Conservation (phyloP, 257 asterid species). For the Petunia secreta region DNA sequence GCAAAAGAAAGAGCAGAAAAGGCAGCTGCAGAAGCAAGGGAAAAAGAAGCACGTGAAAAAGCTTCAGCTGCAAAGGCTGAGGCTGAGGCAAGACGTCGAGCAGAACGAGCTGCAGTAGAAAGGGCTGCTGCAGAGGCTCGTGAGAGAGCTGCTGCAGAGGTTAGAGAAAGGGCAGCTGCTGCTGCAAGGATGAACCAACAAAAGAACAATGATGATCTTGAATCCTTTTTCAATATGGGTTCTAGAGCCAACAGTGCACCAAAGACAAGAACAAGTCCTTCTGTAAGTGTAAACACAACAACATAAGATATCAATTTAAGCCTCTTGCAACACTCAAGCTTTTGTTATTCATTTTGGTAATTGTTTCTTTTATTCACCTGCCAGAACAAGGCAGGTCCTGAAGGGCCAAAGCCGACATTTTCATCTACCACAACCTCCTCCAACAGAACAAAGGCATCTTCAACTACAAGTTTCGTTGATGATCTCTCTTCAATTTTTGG, state of each 20-base stretch:
- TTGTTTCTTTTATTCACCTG: conserved; percentile 31
- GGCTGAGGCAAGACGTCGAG: conserved; percentile 80
- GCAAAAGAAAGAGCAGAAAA: conserved; percentile 88
- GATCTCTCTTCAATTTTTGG: conserved; percentile 94
- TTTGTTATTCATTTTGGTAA: conserved; percentile 20
- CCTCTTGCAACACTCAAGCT: background rate
- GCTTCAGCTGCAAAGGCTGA: conserved; percentile 68
- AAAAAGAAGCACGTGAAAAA: conserved; percentile 68
- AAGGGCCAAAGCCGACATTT: conserved; percentile 65
- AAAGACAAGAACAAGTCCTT: conserved; percentile 62
- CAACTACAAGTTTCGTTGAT: conserved; percentile 79
- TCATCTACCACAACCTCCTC: conserved; percentile 67
- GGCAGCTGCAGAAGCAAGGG: conserved; percentile 88
- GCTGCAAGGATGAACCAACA: conserved; percentile 80
- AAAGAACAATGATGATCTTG: conserved; percentile 79
- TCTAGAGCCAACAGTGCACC: conserved; percentile 89
- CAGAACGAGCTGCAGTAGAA: conserved; percentile 88
- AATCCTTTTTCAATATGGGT: conserved; percentile 81
- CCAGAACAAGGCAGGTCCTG: conserved; percentile 63
- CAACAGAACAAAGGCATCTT: conserved; percentile 75
- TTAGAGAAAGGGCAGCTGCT: conserved; percentile 76
- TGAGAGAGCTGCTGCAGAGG: conserved; percentile 87
- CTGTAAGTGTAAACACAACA: conserved; percentile 55
- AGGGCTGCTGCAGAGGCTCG: conserved; percentile 95
- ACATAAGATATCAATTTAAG: conserved; percentile 20